phyloP scores from a whole-genome alignment of 805 yeast genomes.

The Zygosaccharomyces gambellarensis region DNA sequence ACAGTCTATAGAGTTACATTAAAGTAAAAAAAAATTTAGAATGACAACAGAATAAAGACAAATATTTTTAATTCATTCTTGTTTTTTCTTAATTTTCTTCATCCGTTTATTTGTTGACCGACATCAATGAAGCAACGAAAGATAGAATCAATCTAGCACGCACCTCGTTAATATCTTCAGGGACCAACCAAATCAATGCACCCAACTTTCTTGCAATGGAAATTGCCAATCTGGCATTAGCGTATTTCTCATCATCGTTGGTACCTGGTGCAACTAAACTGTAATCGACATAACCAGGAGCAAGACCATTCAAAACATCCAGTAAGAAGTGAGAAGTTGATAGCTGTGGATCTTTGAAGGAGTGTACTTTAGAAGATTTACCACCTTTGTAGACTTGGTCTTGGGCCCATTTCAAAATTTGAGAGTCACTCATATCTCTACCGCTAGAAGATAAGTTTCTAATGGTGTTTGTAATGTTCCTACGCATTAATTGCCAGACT shows the following conservation, averaged over 20 bases:
- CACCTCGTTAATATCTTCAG: conserved; percentile 97
- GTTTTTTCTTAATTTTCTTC: background rate
- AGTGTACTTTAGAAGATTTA: conserved; percentile 62
- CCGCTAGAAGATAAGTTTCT: conserved; percentile 67
- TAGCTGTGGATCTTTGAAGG: conserved; percentile 77
- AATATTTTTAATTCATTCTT: background rate
- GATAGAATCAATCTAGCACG: conserved; percentile 90
- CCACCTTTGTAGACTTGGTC: conserved; percentile 83
- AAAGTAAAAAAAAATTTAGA: background rate
- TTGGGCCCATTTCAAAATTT: conserved; percentile 93
- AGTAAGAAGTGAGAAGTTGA: conserved; percentile 76
- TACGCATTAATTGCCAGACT: conserved; percentile 98
- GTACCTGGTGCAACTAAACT: conserved; percentile 77
- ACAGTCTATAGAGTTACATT: conserved; percentile 6
- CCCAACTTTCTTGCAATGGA: conserved; percentile 98
- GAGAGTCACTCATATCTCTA: conserved; percentile 72
- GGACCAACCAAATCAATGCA: conserved; percentile 97
- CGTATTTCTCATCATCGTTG: conserved; percentile 81
- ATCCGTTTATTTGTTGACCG: conserved; percentile 39
- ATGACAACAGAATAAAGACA: background rate
- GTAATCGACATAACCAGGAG: conserved; percentile 97
- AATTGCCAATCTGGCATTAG: conserved; percentile 94
- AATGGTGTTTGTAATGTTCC: conserved; percentile 85
- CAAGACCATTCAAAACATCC: conserved; percentile 86
- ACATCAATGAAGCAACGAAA: conserved; percentile 93